Evolutionary conservation across 495 filamentous ascomycete genomes (phyloP), one percentile per base, ranked within the genome.

Genomic region (Neurospora discreta): DNA sequence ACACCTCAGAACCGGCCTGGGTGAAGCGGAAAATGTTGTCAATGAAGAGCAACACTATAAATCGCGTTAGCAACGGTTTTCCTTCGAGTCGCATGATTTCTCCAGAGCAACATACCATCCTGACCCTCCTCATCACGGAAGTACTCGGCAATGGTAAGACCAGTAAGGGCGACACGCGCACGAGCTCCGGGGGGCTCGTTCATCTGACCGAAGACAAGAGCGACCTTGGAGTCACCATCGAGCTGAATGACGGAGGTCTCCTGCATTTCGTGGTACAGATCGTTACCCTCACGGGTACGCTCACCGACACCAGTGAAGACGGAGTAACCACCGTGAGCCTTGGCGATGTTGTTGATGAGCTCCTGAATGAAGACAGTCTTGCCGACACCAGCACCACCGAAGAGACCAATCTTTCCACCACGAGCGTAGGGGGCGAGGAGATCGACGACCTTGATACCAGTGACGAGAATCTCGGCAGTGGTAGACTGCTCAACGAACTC

Each of bases 1-100:
- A 98, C 90, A 99, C 95, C 87, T 99, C 95, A 81, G 95, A 98
- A 93, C 95, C 95, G 84, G 95, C 95, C 88, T 99, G 96, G 79
- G 95, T 99, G 92, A 99, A 99, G 81, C 95, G 93, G 93, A 98
- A 98, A 85, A 99, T 98, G 90, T 99, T 99, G 92, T 98, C 95
- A 85, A 98, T 98, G 89, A 95, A 97, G 84, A 97, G 92, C 81
- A 97, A 90, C 91, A 97, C 93, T 91, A 70, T 0, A 6, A 30
- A 36, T 20, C 18, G 77, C 74, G 75, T 69, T 44, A 69, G 44
- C 30, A 39, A 44, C 13, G 20, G 40, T 70, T 40, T 36, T 23
- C 36, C 71, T 18, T 36, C 60, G 36, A 18, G 43, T 15, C 26
- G 46, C 4, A 65, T n/a, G 46, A 13, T 10, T 65, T 65, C 33